Evolutionary conservation across 805 yeast species (phyloP).

Genomic region (Sugiyamaella floridensis): DNA sequence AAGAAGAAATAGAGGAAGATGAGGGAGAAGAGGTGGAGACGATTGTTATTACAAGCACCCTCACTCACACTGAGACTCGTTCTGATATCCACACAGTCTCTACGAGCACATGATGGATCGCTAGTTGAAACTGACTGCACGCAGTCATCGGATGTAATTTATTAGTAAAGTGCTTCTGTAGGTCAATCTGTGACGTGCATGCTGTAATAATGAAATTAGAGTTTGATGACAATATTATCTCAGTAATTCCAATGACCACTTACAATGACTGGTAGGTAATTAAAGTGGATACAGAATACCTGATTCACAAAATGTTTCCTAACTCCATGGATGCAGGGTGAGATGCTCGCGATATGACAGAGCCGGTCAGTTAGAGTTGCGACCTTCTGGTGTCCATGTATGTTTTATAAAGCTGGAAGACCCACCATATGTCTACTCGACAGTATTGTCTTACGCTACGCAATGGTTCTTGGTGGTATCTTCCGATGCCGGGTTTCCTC

Average conservation of each 20-base stretch:
- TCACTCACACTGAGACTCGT: conserved; percentile 2
- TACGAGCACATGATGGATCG: not conserved
- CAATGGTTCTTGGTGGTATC: not conserved
- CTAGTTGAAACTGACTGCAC: not conserved
- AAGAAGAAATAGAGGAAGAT: conserved; percentile 13
- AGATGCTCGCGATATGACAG: not conserved
- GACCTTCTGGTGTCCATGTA: too few species aligned
- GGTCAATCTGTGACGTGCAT: not conserved
- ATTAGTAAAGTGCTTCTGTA: not conserved
- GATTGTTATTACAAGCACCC: not conserved
- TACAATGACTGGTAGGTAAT: not conserved
- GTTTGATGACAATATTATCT: not conserved
- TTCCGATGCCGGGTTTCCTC: not conserved
- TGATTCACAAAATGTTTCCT: not conserved
- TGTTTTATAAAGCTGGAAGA: not conserved
- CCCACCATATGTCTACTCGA: not conserved
- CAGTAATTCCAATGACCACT: not conserved
- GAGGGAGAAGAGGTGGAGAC: conserved; percentile 2
- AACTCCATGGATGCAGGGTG: not conserved
- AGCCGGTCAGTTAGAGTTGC: not conserved
- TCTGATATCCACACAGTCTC: not conserved
- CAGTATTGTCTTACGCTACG: not conserved
- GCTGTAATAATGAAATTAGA: not conserved
- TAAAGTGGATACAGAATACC: not conserved
- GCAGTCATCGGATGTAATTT: not conserved